These are phyloP conservation scores for Elsinoe necatrix DNA, from an alignment of 2,329 filamentous ascomycete genomes.

Conservation along the genomic window DNA sequence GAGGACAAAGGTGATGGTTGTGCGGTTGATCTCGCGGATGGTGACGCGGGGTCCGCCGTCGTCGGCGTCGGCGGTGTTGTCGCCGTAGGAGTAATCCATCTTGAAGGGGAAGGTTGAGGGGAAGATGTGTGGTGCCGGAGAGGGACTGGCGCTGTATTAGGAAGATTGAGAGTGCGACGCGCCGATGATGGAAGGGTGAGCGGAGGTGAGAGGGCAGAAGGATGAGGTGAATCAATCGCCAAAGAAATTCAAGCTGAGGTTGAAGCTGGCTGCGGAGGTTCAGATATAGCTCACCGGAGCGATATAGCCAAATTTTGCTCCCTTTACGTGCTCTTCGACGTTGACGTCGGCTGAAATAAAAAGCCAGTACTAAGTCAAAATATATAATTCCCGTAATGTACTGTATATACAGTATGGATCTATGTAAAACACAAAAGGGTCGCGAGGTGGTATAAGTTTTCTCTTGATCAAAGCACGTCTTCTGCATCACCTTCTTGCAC, in stretches of 20 bases:
- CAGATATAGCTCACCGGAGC: not conserved
- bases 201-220: not conserved
- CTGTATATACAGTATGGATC: not conserved
- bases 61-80: constrained; percentile 32
- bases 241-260: constrained; percentile 8
- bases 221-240: not conserved
- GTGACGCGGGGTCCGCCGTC: constrained; percentile 40
- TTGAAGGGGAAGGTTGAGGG: not conserved
- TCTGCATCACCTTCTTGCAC: not conserved
- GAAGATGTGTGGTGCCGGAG: too few species aligned
- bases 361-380: not conserved
- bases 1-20: constrained; percentile 85
- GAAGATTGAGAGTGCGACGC: not conserved
- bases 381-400: not conserved
- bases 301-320: not conserved
- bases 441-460: not conserved
- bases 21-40: constrained; percentile 50
- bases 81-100: constrained; percentile 21
- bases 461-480: not conserved
- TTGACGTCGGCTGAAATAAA: too few species aligned
- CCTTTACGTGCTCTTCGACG: not conserved
- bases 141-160: too few species aligned
- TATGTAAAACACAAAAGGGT: not conserved
- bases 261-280: not conserved
- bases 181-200: not conserved